Percentiles rank a stretch among this genome's conserved stretches.
phyloP scores from a whole-genome alignment of 176 grass and related monocot genomes.

The Oryza longistaminata region DNA sequence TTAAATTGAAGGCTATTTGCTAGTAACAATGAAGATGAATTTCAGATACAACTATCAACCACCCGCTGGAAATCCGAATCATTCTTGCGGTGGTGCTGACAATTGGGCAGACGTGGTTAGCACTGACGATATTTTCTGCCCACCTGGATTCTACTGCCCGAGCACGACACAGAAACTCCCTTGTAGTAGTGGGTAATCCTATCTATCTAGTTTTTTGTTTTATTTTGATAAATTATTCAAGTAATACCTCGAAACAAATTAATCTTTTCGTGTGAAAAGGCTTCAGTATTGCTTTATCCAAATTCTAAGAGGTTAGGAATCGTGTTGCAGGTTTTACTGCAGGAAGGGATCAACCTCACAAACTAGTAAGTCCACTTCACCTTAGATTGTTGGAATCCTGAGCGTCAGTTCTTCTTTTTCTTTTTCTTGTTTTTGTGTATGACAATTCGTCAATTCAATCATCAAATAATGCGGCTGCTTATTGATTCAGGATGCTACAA shows the following conservation, averaged over 20 bases:
- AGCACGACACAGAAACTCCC: conserved; percentile 81
- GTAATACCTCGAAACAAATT: neutral
- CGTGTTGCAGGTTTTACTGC: conserved; percentile 75
- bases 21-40: conserved; percentile 10
- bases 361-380: conserved; percentile 59
- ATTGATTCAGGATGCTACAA: conserved; percentile 76
- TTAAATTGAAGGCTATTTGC: neutral
- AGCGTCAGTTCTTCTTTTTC: neutral
- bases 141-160: conserved; percentile 88
- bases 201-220: conserved; percentile 50
- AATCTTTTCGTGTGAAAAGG: neutral
- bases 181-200: conserved; percentile 99
- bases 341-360: conserved; percentile 78
- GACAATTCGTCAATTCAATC: neutral
- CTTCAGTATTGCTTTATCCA: neutral
- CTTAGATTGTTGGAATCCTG: conserved; percentile 13
- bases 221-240: neutral
- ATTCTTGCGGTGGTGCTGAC: conserved; percentile 83
- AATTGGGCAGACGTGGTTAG: conserved; percentile 74
- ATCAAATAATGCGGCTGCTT: neutral
- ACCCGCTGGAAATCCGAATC: conserved; percentile 79
- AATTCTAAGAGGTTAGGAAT: conserved; percentile 23
- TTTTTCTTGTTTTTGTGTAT: neutral
- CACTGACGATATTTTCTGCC: conserved; percentile 80
- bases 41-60: conserved; percentile 80